Base-by-base conservation (phyloP, 2,329 filamentous ascomycete species). In the Fusarium algeriense region DNA sequence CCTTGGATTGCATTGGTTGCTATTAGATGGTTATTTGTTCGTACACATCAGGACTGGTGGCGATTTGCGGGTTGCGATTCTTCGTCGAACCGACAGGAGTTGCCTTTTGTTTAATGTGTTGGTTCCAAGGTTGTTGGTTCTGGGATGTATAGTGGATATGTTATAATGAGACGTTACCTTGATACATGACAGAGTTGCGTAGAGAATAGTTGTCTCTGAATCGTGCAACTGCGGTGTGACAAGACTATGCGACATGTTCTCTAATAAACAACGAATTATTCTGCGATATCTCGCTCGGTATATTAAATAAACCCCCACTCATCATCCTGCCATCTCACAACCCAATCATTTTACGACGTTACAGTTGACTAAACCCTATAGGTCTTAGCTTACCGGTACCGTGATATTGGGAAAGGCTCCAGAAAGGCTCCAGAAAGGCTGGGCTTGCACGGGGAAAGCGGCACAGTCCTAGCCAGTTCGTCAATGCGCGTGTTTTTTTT, bases 1-100 rank as follows among this genome's bases (percentile, higher is more conserved):
- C 77, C 77, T 8, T 77, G 73, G 75, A 23, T 77, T 5, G 58
- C 75, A 0, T 49, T 60, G 17, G 17, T 80, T n/a, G 50, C 80
- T 9, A 73, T 83, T 45, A 65, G 76, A n/a, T 81, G 76, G 75
- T 28, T 80, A 12, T 80, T 78, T 64, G 71, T 81, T 17, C 75
- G 77, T 17, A 79, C 74, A 64, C 74, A 80, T 53, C 78, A 80
- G 59, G 76, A 77, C 40, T 80, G 79, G 80, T 80, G 79, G 80
- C 76, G 79, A 48, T 81, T 81, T 62, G 75, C 79, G 3, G 73
- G 76, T 14, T 80, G 79, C 48, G 77, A 80, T 54, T 56, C 71
- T 30, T 50, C 73, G 19, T 77, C 77, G 20, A 70, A 70, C 26
- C 80, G 78, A 14, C 73, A 77, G 59, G 78, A 81, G 23, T 67